These are phyloP conservation scores for Synchytrium microbalum DNA, from an alignment of 371 early-diverging fungal species.

Conservation along the genomic window DNA sequence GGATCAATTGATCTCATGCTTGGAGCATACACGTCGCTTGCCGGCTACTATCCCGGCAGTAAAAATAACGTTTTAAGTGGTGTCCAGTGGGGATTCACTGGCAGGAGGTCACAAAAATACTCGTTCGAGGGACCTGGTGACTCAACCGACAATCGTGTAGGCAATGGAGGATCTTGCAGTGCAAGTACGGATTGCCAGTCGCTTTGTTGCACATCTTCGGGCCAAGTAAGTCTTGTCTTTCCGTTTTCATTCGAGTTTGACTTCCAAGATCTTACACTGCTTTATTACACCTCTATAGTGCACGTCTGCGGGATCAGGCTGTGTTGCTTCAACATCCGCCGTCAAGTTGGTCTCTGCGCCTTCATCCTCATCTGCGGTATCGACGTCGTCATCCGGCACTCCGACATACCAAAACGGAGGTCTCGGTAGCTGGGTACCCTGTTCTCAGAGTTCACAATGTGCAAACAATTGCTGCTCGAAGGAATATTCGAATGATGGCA, in stretches of 20 bases:
- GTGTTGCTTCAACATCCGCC: not conserved
- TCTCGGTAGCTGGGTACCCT: not conserved
- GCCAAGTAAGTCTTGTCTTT: not conserved
- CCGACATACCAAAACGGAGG: not conserved
- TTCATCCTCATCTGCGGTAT: no score
- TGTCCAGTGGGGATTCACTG: conserved; percentile 14
- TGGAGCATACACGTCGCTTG: conserved; percentile 8
- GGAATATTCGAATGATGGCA: not conserved
- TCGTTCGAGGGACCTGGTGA: conserved; percentile 14
- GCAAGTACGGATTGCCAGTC: no score
- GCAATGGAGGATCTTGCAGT: no score
- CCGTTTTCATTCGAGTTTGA: not conserved
- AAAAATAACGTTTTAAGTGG: conserved; percentile 10
- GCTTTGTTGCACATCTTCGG: no score
- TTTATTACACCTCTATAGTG: not conserved
- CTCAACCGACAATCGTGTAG: no score
- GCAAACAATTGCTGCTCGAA: conserved; percentile 2
- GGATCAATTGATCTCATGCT: conserved; percentile 16
- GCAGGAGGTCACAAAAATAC: conserved; percentile 8
- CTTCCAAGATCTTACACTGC: no score
- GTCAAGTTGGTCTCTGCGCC: no score
- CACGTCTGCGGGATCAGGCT: not conserved
- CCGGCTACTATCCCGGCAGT: not conserved
- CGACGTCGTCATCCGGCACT: not conserved
- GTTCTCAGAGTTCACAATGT: not conserved